Conservation (phyloP, 139 green algal species). For the Micractinium conductrix region DNA sequence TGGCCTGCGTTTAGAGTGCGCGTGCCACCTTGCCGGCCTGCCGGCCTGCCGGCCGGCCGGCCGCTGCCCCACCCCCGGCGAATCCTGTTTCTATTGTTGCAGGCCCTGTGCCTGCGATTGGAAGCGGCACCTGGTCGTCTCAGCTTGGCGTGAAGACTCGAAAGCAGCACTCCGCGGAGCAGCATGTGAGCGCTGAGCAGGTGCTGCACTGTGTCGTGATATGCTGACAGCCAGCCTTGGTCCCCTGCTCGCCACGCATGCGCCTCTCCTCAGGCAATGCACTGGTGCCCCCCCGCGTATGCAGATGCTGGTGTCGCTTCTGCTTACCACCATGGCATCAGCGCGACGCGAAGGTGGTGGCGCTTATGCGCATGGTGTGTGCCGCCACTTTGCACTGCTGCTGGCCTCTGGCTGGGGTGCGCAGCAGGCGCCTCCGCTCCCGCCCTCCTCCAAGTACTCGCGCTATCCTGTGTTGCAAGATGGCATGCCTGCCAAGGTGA, state of each 20-base stretch:
- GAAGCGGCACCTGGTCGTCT: slow-evolving; percentile 22
- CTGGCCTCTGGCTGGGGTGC: slow-evolving; percentile 68
- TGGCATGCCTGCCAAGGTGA: slow-evolving; percentile 54
- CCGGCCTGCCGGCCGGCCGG: too few relatives aligned
- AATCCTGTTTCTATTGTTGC: neutral
- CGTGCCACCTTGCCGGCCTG: too few relatives aligned
- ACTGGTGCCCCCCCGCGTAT: too few relatives aligned
- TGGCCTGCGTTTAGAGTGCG: too few relatives aligned
- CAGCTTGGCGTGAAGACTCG: slow-evolving; percentile 84
- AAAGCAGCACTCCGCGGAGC: slow-evolving; percentile 89
- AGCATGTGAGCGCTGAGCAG: slow-evolving; percentile 16
- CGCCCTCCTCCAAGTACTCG: slow-evolving; percentile 37
- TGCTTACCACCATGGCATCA: slow-evolving; percentile 59
- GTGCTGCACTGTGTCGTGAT: too few relatives aligned
- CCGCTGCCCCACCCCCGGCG: too few relatives aligned
- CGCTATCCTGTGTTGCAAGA: slow-evolving; percentile 49
- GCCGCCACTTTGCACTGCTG: slow-evolving; percentile 93
- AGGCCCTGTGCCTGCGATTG: neutral
- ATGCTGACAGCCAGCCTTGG: too few relatives aligned
- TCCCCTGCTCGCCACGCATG: too few relatives aligned
- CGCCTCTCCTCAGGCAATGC: too few relatives aligned
- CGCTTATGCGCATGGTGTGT: slow-evolving; percentile 74
- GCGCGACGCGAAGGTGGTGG: slow-evolving; percentile 67
- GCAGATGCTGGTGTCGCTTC: slow-evolving; percentile 55
- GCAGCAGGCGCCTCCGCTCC: neutral